Evolutionary conservation across 2,329 filamentous ascomycete species (phyloP).

Genomic region (Davidsoniella australis): DNA sequence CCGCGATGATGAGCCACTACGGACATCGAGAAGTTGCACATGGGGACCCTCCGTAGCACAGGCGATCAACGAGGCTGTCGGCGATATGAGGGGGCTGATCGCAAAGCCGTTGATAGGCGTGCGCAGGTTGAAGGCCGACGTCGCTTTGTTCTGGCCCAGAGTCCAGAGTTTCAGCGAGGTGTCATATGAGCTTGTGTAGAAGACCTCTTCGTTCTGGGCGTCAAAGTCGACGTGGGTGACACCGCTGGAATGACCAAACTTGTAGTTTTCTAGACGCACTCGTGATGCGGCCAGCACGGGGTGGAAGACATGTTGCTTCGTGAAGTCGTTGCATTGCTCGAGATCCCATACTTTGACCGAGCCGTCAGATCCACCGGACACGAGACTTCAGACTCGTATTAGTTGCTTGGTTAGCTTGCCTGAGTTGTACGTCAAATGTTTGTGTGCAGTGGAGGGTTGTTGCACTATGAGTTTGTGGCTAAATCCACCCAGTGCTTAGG

Average conservation of each 20-base stretch:
- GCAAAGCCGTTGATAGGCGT: conserved; percentile 61
- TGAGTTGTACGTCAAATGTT: not conserved
- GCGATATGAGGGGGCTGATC: conserved; percentile 47
- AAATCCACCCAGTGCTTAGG: not conserved
- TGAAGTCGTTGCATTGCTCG: conserved; percentile 26
- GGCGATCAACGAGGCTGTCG: conserved; percentile 53
- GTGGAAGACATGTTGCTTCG: conserved; percentile 30
- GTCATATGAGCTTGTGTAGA: conserved; percentile 64
- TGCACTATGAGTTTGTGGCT: not conserved
- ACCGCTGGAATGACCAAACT: conserved; percentile 43
- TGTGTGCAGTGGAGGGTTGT: not conserved
- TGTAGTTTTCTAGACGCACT: conserved; percentile 19
- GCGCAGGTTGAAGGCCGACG: conserved; percentile 51
- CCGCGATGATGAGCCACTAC: conserved; percentile 31
- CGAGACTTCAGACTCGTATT: conserved; percentile 33
- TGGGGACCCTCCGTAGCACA: conserved; percentile 76
- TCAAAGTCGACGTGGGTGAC: conserved; percentile 66
- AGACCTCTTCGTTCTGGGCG: conserved; percentile 58
- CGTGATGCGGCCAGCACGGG: conserved; percentile 35
- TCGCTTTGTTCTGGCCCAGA: conserved; percentile 41
- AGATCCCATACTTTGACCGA: conserved; percentile 80
- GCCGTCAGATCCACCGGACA: conserved; percentile 75
- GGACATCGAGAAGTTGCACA: conserved; percentile 61
- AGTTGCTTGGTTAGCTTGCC: not conserved
- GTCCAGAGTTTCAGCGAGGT: conserved; percentile 61